phyloP scores from a whole-genome alignment of 2,329 filamentous ascomycete species.

The Aspergillus quadrilineatus region DNA sequence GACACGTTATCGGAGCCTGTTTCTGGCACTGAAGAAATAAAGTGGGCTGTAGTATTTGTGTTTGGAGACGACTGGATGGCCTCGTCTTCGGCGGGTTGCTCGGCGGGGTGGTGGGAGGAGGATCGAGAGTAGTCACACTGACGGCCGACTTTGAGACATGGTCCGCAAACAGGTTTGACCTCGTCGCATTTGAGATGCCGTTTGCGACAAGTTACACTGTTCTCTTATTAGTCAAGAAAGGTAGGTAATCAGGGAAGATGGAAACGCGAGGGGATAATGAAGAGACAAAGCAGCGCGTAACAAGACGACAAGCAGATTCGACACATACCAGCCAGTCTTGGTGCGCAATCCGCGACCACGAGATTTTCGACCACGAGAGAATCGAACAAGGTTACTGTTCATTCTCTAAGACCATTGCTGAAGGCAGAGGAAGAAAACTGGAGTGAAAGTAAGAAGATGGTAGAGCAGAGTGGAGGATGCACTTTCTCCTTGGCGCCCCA shows the following conservation, averaged over 20 bases:
- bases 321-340: slow-evolving; percentile 30
- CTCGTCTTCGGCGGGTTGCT: background rate
- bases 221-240: background rate
- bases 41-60: background rate
- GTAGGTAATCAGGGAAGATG: background rate
- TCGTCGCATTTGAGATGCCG: slow-evolving; percentile 35
- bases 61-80: background rate
- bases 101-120: background rate
- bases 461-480: too few relatives aligned
- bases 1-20: slow-evolving; percentile 16
- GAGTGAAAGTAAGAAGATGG: too few relatives aligned
- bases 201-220: slow-evolving; percentile 19
- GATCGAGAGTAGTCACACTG: background rate
- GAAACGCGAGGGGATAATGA: background rate
- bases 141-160: slow-evolving; percentile 2
- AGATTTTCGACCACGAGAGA: slow-evolving; percentile 23
- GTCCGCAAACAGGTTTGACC: slow-evolving; percentile 13
- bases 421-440: too few relatives aligned
- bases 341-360: slow-evolving; percentile 30
- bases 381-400: background rate
- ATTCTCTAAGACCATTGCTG: background rate
- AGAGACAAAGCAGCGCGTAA: background rate
- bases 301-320: background rate
- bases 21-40: background rate
- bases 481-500: too few relatives aligned